phyloP scores from a whole-genome alignment of 495 filamentous ascomycete genomes.

The Aspergillus hancockii region DNA sequence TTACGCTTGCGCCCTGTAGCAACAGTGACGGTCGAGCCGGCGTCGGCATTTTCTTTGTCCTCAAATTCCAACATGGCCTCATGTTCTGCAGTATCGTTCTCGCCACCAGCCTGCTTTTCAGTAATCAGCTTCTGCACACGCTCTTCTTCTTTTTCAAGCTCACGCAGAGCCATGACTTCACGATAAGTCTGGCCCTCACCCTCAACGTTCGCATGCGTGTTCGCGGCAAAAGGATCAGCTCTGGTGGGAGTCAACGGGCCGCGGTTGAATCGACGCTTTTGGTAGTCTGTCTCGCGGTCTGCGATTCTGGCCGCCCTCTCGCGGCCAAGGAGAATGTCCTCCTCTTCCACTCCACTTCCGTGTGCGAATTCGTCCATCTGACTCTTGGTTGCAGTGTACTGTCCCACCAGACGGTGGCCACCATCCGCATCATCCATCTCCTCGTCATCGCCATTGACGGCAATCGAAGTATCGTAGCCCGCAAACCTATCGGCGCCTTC shows the following conservation, averaged over 20 bases:
- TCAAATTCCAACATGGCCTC: conserved; percentile 70
- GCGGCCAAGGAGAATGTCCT: conserved; percentile 82
- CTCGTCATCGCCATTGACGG: conserved; percentile 77
- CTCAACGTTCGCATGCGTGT: conserved; percentile 65
- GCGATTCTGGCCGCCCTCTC: conserved; percentile 89
- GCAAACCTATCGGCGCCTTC: conserved; percentile 79
- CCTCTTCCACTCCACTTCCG: conserved; percentile 83
- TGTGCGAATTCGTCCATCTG: conserved; percentile 94
- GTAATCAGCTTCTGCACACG: conserved; percentile 79
- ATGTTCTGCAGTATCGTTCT: conserved; percentile 60
- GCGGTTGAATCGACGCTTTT: conserved; percentile 89
- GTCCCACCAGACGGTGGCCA: conserved; percentile 80
- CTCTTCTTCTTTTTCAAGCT: conserved; percentile 93
- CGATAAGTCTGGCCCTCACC: conserved; percentile 79
- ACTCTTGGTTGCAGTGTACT: conserved; percentile 89
- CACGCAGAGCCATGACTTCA: conserved; percentile 87
- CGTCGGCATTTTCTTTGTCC: conserved; percentile 71
- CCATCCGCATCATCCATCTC: conserved; percentile 78
- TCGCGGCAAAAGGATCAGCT: conserved; percentile 83
- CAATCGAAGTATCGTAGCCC: conserved; percentile 88
- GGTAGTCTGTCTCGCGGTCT: conserved; percentile 94
- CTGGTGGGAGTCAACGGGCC: conserved; percentile 78
- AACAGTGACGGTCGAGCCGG: conserved; percentile 65
- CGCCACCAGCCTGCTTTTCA: conserved; percentile 68
- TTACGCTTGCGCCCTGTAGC: conserved; percentile 76